Evolutionary conservation across 306 rosid species (phyloP), one percentile per base, ranked within the genome.

Genomic region (Vicia sativa): DNA sequence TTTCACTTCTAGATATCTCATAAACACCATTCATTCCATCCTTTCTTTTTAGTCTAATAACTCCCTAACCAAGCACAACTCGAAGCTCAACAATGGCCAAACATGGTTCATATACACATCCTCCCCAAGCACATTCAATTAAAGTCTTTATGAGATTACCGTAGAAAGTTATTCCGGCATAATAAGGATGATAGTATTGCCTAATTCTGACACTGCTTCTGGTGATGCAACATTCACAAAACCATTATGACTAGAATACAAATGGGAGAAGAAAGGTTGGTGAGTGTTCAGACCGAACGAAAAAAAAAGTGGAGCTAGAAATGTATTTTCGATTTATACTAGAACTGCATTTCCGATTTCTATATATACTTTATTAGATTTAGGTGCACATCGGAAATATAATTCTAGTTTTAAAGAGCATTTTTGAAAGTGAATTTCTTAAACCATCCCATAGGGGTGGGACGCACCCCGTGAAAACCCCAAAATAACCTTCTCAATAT

Each of bases 31-130:
- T 14, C 92, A 89, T 45, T 72, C 74, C 21, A 72, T 92, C 28
- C 81, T 80, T 28, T 84, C 91, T 0, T 70, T 85, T 64, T 79
- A 81, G 1, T 45, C 88, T 2, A 78, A 83, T 19, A 39, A 48
- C 15, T 77, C 91, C 16, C 74, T 43, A n/a, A 89, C 92, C 13
- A 92, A 84, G 39, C 77, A 87, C 86, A 86, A 81, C 4, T 18
- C 87, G 65, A 62, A 70, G 41, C 91, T 92, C 67, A 85, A 84
- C 72, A 84, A 87, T 75, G 78, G 76, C 59, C 98, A 92, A 62
- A 89, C 96, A 18, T 92, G 98, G 98, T 74, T 92, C 13, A 65
- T 92, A 2, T 80, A 84, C 65, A 56, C 95, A 0, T 84, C 98
- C 3, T 80, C 83, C 0, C 78, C 98, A 1, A 54, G 86, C 31